A percentile compares a stretch with the other conserved stretches of the same genome.
Evolutionary conservation across 257 asterid genomes (phyloP).

Genomic region (Solanum piurae): DNA sequence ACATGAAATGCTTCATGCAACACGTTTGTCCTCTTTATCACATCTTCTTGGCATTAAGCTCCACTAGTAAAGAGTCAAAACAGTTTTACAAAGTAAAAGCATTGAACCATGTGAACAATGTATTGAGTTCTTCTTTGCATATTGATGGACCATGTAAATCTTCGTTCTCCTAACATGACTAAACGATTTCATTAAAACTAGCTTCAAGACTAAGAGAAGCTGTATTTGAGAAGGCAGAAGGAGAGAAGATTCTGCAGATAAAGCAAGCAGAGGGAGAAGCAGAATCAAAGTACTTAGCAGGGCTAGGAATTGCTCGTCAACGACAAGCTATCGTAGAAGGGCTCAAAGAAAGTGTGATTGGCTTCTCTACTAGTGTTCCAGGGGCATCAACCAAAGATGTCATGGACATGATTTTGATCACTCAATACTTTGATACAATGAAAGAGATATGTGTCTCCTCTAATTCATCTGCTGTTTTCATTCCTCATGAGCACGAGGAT

Average conservation of each 20-base stretch:
- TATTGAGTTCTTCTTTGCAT: neutral
- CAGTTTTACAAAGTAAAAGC: neutral
- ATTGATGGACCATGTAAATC: neutral
- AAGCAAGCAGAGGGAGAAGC: constrained; percentile 25
- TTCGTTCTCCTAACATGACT: neutral
- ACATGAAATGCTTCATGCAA: neutral
- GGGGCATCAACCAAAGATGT: constrained; percentile 18
- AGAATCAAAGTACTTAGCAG: constrained; percentile 11
- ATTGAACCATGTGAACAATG: neutral
- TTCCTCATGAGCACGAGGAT: constrained; percentile 12
- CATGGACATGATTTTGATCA: constrained; percentile 21
- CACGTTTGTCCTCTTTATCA: neutral
- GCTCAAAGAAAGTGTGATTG: constrained; percentile 11
- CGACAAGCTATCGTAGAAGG: constrained; percentile 21
- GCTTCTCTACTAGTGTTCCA: constrained; percentile 8
- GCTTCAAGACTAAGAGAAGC: constrained; percentile 18
- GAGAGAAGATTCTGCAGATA: constrained; percentile 20
- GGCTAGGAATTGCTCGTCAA: constrained; percentile 24
- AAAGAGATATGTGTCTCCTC: constrained; percentile 18
- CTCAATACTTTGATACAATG: constrained; percentile 21
- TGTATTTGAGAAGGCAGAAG: constrained; percentile 16
- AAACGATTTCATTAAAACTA: neutral
- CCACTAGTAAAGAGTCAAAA: too few species aligned
- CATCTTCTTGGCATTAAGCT: neutral
- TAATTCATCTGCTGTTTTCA: constrained; percentile 13